Conservation (phyloP, 1,284 basidiomycete genomes). For the Puccinia novopanici region DNA sequence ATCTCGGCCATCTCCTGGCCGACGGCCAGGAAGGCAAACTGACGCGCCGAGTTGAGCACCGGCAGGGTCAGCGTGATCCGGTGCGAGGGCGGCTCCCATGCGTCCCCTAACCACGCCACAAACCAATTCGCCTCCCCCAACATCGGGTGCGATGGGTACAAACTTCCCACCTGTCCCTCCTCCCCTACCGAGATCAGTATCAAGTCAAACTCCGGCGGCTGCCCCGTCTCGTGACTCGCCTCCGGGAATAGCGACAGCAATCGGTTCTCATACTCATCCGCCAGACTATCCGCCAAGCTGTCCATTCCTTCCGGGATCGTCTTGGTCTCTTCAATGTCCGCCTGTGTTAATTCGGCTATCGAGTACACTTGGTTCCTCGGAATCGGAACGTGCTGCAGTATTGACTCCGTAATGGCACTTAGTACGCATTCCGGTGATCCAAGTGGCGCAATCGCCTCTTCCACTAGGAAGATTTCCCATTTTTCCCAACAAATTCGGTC, state of each 20-base stretch:
- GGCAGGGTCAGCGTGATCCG: conserved; percentile 45
- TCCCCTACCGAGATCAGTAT: conserved; percentile 30
- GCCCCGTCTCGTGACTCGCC: conserved; percentile 35
- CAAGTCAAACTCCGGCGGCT: conserved; percentile 45
- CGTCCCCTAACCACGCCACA: conserved; percentile 47
- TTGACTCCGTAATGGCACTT: conserved; percentile 19
- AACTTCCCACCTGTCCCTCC: conserved; percentile 44
- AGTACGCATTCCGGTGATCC: conserved; percentile 40
- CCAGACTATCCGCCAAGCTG: conserved; percentile 37
- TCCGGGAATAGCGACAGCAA: conserved; percentile 43
- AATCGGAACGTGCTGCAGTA: conserved; percentile 48
- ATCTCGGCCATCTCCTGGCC: conserved; percentile 23
- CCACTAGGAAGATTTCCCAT: conserved; percentile 47
- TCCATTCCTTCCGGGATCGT: conserved; percentile 41
- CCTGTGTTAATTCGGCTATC: conserved; percentile 30
- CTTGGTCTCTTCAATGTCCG: conserved; percentile 24
- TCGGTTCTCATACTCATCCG: conserved; percentile 45
- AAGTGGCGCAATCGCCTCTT: conserved; percentile 40
- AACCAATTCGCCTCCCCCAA: conserved; percentile 50
- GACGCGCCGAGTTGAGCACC: conserved; percentile 33
- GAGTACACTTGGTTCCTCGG: conserved; percentile 38
- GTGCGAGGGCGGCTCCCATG: conserved; percentile 30
- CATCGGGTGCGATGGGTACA: conserved; percentile 42
- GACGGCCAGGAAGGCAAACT: conserved; percentile 42
- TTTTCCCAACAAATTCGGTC: conserved; percentile 42